A percentile compares a stretch with the other conserved stretches of the same genome.
Conservation (phyloP, 176 grass and related monocot genomes). For the Sorghum bicolor region Sorghum_bicolor_NCBIv3 NC_012872.2:59778001-59778500, state of each 20-base stretch:
- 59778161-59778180: slow-evolving; percentile 1
- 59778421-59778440: background rate
- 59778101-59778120: slow-evolving; percentile 68
- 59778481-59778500: background rate
- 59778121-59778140: slow-evolving; percentile 48
- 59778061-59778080: slow-evolving; percentile 93
- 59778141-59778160: background rate
- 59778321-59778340: background rate
- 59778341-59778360: background rate
- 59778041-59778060: slow-evolving; percentile 92
- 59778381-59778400: background rate
- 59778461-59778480: background rate
- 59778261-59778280: slow-evolving; percentile 58
- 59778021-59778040: slow-evolving; percentile 49
- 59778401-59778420: background rate
- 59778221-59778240: slow-evolving; percentile 51
- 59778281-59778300: slow-evolving; percentile 60
- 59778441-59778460: background rate
- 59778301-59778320: slow-evolving; percentile 64
- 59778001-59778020: background rate
- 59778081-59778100: slow-evolving; percentile 85
- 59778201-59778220: slow-evolving; percentile 2
- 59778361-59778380: slow-evolving; percentile 24
- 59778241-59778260: slow-evolving; percentile 50
- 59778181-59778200: slow-evolving; percentile 18